phyloP scores from a whole-genome alignment of 2,329 filamentous ascomycete species.

The Claviceps capensis region DNA sequence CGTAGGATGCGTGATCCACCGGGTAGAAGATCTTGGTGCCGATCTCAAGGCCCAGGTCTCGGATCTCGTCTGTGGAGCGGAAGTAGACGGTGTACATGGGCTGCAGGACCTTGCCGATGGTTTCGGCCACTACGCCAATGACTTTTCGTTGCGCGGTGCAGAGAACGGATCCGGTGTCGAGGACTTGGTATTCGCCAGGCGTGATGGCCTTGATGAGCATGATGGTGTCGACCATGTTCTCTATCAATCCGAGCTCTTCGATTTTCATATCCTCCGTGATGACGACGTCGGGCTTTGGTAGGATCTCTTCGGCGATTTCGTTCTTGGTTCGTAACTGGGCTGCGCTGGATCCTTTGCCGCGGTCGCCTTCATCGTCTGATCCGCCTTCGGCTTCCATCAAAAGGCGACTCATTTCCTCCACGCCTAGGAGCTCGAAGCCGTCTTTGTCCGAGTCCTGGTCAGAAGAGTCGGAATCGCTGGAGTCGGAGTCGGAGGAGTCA shows the following conservation, averaged over 20 bases:
- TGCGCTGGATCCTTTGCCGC: conserved; percentile 22
- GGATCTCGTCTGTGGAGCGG: conserved; percentile 52
- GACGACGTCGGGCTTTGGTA: conserved; percentile 64
- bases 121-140: conserved; percentile 72
- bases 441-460: conserved; percentile 42
- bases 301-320: conserved; percentile 50
- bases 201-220: conserved; percentile 66
- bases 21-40: conserved; percentile 70
- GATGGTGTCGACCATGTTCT: conserved; percentile 66
- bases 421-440: conserved; percentile 58
- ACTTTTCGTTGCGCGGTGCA: conserved; percentile 64
- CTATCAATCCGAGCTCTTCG: conserved; percentile 58
- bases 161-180: conserved; percentile 73
- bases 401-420: conserved; percentile 72
- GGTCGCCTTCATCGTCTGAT: conserved; percentile 62
- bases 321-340: conserved; percentile 65
- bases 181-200: conserved; percentile 69
- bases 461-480: conserved; percentile 44
- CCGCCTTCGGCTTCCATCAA: conserved; percentile 73
- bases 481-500: conserved; percentile 25
- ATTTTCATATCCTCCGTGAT: conserved; percentile 68
- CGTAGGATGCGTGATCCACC: conserved; percentile 61
- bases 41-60: conserved; percentile 49
- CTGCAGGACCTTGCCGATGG: conserved; percentile 71
- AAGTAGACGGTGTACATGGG: conserved; percentile 80